Evolutionary conservation across 1,139 yeast genomes (phyloP), one percentile per base, ranked within the genome.

Genomic region (Magnusiomyces fungicola): DNA sequence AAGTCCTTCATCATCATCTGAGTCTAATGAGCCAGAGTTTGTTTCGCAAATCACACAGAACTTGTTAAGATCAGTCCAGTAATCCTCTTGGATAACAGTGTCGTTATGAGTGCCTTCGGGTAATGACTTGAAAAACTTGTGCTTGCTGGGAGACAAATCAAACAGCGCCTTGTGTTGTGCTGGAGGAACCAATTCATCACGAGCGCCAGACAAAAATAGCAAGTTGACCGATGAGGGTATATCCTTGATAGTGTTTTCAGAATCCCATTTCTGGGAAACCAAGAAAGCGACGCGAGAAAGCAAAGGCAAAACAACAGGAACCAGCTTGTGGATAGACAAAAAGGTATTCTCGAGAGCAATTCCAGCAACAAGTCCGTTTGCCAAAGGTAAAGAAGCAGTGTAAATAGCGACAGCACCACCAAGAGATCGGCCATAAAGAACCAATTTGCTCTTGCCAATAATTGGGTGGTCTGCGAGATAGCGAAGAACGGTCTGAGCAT

Each of bases 371-470:
- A 72, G 56, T 0, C 67, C 58, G 1, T 78, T 74, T 69, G 62
- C 59, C 34, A 59, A 56, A 33, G 62, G 56, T 22, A 61, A 55
- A 1, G 89, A 74, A 0, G 95, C 90, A 48, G 88, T 77, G 65
- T 89, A 85, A 21, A 89, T 77, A 6, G 95, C 89, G 24, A 88
- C 96, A 0, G 98, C 98, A 1, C 98, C 97, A 24, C 98, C 98
- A 23, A 92, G 71, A 3, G 96, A 86, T 50, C 97, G 74, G 1
- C 98, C 98, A 63, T 89, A 90, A 18, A 89, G 72, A 0, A 88
- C 69, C 3, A 90, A 58, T 6, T 81, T 70, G 1, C 84, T 74
- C 48, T 72, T 66, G 47, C 71, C 69, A 51, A 80, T 74, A 48
- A 73, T 74, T 37, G 73, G 75, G 58, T 83, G 82, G 1, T 69